These are phyloP conservation scores for Cladophialophora carrionii DNA, from an alignment of 2,329 filamentous ascomycete genomes.

Conservation along the genomic window DNA sequence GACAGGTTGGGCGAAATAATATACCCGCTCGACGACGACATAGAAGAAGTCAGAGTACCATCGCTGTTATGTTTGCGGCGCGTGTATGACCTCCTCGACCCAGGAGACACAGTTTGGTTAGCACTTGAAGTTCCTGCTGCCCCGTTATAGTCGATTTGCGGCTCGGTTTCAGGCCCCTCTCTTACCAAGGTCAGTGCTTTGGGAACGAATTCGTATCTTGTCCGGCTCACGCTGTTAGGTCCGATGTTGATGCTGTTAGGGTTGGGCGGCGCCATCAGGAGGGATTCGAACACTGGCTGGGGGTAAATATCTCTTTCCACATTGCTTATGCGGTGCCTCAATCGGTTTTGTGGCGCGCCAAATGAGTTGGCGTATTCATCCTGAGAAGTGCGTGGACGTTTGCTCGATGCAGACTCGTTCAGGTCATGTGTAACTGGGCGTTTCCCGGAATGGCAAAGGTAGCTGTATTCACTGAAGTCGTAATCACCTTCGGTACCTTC, in stretches of 20 bases:
- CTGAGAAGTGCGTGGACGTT: background rate
- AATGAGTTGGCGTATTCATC: background rate
- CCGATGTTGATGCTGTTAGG: background rate
- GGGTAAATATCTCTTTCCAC: background rate
- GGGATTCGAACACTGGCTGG: background rate
- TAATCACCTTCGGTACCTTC: background rate
- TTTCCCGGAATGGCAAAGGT: background rate
- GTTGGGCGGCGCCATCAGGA: background rate
- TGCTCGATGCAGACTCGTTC: background rate
- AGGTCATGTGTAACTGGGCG: background rate
- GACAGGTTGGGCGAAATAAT: too few relatives aligned
- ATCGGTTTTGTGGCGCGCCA: background rate
- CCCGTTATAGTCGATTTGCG: background rate
- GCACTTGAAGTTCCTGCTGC: background rate
- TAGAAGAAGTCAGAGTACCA: too few relatives aligned
- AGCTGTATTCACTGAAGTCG: background rate
- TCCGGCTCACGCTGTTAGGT: background rate
- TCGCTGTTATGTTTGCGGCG: too few relatives aligned
- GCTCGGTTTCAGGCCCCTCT: background rate
- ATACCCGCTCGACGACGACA: too few relatives aligned
- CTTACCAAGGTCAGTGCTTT: background rate
- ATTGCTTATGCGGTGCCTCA: background rate
- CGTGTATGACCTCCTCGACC: too few relatives aligned
- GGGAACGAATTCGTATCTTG: background rate
- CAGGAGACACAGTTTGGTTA: background rate